Base-by-base conservation (phyloP, 2,329 filamentous ascomycete species). In the Aspergillus novoparasiticus region DNA sequence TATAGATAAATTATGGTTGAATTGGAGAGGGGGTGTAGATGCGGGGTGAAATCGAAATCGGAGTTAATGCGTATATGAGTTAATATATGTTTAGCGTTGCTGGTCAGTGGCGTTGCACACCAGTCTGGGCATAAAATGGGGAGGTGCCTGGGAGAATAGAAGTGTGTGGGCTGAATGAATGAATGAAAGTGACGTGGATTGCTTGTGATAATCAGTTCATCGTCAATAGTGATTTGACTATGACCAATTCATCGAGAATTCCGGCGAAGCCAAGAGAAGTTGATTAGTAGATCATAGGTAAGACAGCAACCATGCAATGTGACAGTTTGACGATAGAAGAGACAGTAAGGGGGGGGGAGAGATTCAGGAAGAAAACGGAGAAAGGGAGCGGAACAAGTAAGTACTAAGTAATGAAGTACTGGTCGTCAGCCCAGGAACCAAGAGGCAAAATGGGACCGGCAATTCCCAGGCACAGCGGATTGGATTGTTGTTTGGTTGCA, bases 201-300 rank as follows among this genome's bases (percentile, higher is more conserved):
- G 21, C 59, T 62, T 19, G 67, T 65, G 68, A 66, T 67, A 61
- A 68, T 70, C 68, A 66, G 66, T 59, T 66, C 63, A 66, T 66
- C 55, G 59, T 62, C 63, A 56, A 36, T 16, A 36, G 59, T 50
- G 54, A 48, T 30, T 59, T 46, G 55, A 57, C 59, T 28, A 59
- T 34, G 53, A 41, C 63, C 61, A 64, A 62, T 64, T 63, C 64
- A 62, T 64, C 41, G 57, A 64, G 67, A 70, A 69, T 26, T 39
- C 55, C 61, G 30, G 61, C 41, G 68, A 69, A 69, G 41, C 58
- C 30, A 34, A 59, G 53, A 62, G 69, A 68, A 58, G 46, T 28
- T 41, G 60, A 59, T 53, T 51, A 43, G 46, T 16, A 39, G 48
- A 30, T 53, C 19, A 55, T 23, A n/a, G n/a, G 26, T 21, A 21